Conservation (phyloP, 1,284 basidiomycete genomes). For the Sparassis latifolia region DNA sequence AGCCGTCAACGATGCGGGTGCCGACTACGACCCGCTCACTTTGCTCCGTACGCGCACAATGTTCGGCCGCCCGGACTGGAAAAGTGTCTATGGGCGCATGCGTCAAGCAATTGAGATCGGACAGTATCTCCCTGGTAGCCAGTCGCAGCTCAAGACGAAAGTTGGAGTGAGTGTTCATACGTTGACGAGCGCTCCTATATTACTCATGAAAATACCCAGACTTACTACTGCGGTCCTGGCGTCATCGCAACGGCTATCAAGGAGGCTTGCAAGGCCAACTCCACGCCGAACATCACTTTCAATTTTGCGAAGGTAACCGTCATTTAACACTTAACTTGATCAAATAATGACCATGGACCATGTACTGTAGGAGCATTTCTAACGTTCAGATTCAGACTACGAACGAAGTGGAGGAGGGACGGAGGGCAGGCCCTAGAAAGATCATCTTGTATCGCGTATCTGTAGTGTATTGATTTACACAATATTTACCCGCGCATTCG, state of each 20-base stretch:
- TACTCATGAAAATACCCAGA: constrained; percentile 34
- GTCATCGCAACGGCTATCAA: constrained; percentile 69
- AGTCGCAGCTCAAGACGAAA: constrained; percentile 72
- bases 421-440: too few relatives aligned
- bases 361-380: constrained; percentile 2
- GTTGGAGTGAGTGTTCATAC: constrained; percentile 55
- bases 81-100: constrained; percentile 67
- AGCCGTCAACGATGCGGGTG: constrained; percentile 77
- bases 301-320: constrained; percentile 66
- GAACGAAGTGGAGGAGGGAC: not conserved
- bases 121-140: constrained; percentile 71
- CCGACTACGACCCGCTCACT: constrained; percentile 80
- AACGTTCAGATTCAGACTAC: not conserved
- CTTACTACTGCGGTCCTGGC: constrained; percentile 81
- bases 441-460: too few relatives aligned
- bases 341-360: not conserved
- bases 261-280: constrained; percentile 54
- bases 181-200: not conserved
- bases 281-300: constrained; percentile 56
- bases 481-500: too few relatives aligned
- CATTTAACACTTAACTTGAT: not conserved
- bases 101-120: constrained; percentile 71
- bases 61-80: constrained; percentile 87
- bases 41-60: constrained; percentile 78
- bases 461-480: too few relatives aligned